These are phyloP conservation scores for Dentiscutata heterogama DNA, from an alignment of 371 early-diverging fungal species.

Conservation along the genomic window DNA sequence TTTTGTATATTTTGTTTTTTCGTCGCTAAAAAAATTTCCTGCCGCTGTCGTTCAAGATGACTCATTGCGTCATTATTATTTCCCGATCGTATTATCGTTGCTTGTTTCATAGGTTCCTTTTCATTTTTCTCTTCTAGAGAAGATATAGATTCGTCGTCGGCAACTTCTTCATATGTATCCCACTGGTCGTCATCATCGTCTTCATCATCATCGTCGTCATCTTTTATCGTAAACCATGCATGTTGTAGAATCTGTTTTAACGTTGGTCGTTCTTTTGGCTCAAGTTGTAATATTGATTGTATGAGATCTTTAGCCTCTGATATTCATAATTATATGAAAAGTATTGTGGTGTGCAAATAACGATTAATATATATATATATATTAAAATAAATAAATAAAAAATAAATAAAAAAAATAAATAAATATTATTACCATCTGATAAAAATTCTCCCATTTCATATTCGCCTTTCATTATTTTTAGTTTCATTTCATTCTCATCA, in stretches of 20 bases:
- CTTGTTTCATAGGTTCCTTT: slow-evolving; percentile 14
- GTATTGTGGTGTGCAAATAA: not conserved
- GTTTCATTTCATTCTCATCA: slow-evolving; percentile 72
- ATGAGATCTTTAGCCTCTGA: slow-evolving; percentile 63
- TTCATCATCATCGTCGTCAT: slow-evolving; percentile 50
- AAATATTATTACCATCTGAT: slow-evolving; percentile 58
- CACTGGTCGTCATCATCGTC: slow-evolving; percentile 35
- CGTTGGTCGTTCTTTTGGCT: slow-evolving; percentile 72
- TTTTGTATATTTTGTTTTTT: not conserved
- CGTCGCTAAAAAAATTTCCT: slow-evolving; percentile 21
- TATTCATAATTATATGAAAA: not conserved
- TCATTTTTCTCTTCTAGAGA: slow-evolving; percentile 25
- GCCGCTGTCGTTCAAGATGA: slow-evolving; percentile 37
- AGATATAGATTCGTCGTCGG: slow-evolving; percentile 24
- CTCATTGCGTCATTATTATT: slow-evolving; percentile 1
- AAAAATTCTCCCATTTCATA: slow-evolving; percentile 78
- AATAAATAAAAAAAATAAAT: not conserved
- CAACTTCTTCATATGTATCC: slow-evolving; percentile 12
- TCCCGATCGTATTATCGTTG: not conserved
- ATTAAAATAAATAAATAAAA: not conserved
- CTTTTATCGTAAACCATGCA: slow-evolving; percentile 70
- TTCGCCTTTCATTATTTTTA: slow-evolving; percentile 78
- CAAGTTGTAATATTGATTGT: slow-evolving; percentile 67
- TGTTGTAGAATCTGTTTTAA: slow-evolving; percentile 76
- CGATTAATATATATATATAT: not conserved